Evolutionary conservation across 2,329 filamentous ascomycete species (phyloP).

Genomic region (Calonectria ilicicola): DNA sequence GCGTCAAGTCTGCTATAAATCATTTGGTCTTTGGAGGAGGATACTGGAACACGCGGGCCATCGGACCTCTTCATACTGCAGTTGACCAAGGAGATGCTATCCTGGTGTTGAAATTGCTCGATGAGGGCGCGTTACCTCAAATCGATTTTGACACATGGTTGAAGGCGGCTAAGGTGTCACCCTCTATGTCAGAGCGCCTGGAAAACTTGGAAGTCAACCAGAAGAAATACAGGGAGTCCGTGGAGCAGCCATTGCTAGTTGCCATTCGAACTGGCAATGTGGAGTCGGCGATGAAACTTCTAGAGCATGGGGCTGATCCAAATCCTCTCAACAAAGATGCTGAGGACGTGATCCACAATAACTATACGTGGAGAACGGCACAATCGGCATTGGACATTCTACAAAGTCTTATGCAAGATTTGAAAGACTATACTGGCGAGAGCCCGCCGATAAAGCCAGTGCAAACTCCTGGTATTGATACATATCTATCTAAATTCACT

Average conservation of each 20-base stretch:
- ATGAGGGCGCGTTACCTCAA: conserved; percentile 69
- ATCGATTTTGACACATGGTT: conserved; percentile 75
- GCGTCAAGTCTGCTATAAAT: conserved; percentile 74
- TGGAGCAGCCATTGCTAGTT: conserved; percentile 75
- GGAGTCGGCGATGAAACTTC: conserved; percentile 66
- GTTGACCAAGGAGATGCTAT: conserved; percentile 64
- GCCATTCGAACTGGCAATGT: conserved; percentile 63
- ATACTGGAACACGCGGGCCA: conserved; percentile 49
- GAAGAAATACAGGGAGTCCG: conserved; percentile 56
- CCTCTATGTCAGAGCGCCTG: conserved; percentile 48
- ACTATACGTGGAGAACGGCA: conserved; percentile 51
- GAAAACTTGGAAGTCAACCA: conserved; percentile 61
- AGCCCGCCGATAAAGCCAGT: conserved; percentile 35
- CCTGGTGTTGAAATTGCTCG: conserved; percentile 71
- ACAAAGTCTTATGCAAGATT: conserved; percentile 59
- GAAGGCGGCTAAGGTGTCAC: conserved; percentile 63
- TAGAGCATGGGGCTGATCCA: conserved; percentile 74
- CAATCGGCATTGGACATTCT: conserved; percentile 72
- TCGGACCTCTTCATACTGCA: conserved; percentile 69
- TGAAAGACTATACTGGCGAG: conserved; percentile 58
- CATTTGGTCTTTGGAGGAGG: conserved; percentile 63
- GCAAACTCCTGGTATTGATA: conserved; percentile 54
- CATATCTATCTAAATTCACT: conserved; percentile 64
- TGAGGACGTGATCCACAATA: conserved; percentile 49
- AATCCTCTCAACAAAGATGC: conserved; percentile 66